These are phyloP conservation scores for Botrytis squamosa DNA, from an alignment of 2,329 filamentous ascomycete genomes.

Conservation along the genomic window DNA sequence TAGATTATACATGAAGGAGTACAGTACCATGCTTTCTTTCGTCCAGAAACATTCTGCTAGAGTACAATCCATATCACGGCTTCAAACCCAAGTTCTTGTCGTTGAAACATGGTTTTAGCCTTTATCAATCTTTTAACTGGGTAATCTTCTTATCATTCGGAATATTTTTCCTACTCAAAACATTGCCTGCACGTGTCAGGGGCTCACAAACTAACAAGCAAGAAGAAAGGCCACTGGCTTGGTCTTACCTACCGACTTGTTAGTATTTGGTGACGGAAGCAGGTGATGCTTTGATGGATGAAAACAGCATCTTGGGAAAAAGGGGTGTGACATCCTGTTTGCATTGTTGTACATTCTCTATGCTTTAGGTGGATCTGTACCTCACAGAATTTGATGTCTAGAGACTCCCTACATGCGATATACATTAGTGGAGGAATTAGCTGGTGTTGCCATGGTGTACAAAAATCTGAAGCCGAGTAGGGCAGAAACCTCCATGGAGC, in stretches of 20 bases:
- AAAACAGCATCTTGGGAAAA: not conserved
- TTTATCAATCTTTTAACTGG: not conserved
- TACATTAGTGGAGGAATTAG: slow-evolving; percentile 2
- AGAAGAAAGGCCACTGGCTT: slow-evolving; percentile 1
- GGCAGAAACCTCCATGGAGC: slow-evolving; percentile 11
- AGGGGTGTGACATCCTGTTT: slow-evolving; percentile 14
- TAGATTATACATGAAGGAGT: not conserved
- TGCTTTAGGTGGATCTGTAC: slow-evolving; percentile 2
- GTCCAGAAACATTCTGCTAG: not conserved
- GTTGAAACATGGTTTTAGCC: slow-evolving; percentile 4
- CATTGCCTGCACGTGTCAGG: slow-evolving; percentile 1
- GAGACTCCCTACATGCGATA: not conserved
- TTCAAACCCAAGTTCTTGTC: not conserved
- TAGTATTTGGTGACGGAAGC: not conserved
- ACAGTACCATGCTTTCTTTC: not conserved
- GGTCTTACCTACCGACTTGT: not conserved
- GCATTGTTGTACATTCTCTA: slow-evolving; percentile 11
- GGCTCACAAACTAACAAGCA: not conserved
- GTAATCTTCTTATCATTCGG: not conserved
- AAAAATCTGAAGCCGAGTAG: slow-evolving; percentile 14
- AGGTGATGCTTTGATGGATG: not conserved
- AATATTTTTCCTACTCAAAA: not conserved
- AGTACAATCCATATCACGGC: not conserved
- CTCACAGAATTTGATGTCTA: not conserved
- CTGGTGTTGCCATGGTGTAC: slow-evolving; percentile 16